A percentile compares a stretch with the other conserved stretches of the same genome.
Evolutionary conservation across 1,284 basidiomycete genomes (phyloP).

Genomic region (Melampsora americana): DNA sequence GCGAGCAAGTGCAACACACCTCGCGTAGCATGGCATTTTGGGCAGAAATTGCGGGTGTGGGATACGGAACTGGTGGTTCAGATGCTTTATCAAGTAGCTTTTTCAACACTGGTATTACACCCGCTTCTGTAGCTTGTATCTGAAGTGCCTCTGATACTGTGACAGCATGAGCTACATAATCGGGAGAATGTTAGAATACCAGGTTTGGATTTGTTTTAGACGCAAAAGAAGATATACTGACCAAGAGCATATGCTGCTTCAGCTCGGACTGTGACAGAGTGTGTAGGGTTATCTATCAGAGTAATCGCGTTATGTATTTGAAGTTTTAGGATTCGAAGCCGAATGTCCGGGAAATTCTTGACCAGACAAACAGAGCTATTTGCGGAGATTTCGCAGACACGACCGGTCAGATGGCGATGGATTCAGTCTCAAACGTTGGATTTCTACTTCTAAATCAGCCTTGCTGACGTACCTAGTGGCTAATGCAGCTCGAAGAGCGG

Average conservation of each 20-base stretch:
- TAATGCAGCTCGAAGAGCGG: conserved; percentile 29
- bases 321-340: conserved; percentile 13
- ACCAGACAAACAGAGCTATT: conserved; percentile 31
- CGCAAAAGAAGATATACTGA: conserved; percentile 10
- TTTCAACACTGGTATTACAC: conserved; percentile 34
- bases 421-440: neutral
- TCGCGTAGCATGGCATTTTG: conserved; percentile 43
- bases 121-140: conserved; percentile 16
- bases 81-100: conserved; percentile 37
- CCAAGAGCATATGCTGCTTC: conserved; percentile 43
- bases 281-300: conserved; percentile 30
- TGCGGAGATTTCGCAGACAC: too few species aligned
- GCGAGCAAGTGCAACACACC: conserved; percentile 2
- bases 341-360: conserved; percentile 37
- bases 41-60: conserved; percentile 29
- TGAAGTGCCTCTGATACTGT: conserved; percentile 41
- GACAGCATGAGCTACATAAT: conserved; percentile 32
- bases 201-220: neutral
- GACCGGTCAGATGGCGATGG: too few species aligned
- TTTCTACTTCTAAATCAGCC: too few species aligned
- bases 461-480: conserved; percentile 26
- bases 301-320: conserved; percentile 29
- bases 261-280: conserved; percentile 23
- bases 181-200: neutral
- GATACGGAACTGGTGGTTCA: conserved; percentile 34